Evolutionary conservation across 805 yeast species (phyloP), one percentile per base, ranked within the genome.

Genomic region (Kazachstania viticola): DNA sequence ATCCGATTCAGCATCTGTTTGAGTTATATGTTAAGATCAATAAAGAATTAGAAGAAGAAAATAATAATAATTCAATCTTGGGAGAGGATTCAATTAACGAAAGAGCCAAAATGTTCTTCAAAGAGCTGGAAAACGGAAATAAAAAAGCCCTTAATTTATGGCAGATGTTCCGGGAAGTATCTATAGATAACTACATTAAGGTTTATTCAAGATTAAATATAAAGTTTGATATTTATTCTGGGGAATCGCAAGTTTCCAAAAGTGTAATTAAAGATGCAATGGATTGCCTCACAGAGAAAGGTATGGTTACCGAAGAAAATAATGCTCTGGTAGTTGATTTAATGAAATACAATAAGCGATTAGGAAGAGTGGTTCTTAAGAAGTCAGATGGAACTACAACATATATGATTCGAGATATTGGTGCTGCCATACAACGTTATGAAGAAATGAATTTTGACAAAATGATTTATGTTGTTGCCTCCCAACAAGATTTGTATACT

Each of bases 311-410:
- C 38, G 93, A 76, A 57, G 95, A 87, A 59, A 74, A 75, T 51
- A 97, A 97, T 42, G 97, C 98, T 22, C 62, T 73, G 46, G 67
- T 91, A 38, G 79, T 91, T 42, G 95, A 91, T 55, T 69, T 88
- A 56, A 73, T 81, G 41, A 73, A 72, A 47, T 76, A 75, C 62
- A 80, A 79, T 66, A 88, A 88, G 68, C 85, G 87, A 57, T 68
- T 88, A 39, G 96, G 96, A 43, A 88, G 87, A 63, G 80, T 84
- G 32, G 70, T 91, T 41, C 85, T 91, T 29, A 84, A 84, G 56
- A 91, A 91, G 62, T 74, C 83, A 17, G 98, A 88, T 56, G 97
- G 97, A 54, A 82, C 98, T 16, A 80, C 95, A 9, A 65, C 91
- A 38, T 88, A 88, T 59, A 60, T 88, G 49, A 85, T 96, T 40